These are phyloP conservation scores for Tothia fuscella DNA, from an alignment of 2,329 filamentous ascomycete genomes.

Conservation along the genomic window DNA sequence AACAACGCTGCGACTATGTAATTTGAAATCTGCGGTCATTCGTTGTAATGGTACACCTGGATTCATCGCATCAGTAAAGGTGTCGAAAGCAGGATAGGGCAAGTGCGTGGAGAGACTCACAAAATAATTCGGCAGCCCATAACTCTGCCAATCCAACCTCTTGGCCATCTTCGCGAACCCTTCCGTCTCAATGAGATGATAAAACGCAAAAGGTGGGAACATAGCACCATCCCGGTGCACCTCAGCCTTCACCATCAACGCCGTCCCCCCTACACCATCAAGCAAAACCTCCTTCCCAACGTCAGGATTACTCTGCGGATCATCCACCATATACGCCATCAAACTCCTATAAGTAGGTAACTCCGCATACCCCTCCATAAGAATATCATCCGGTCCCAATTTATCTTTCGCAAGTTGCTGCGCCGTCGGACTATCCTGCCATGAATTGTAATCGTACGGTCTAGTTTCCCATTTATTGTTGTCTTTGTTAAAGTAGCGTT, in stretches of 20 bases:
- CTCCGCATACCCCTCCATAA: conserved; percentile 86
- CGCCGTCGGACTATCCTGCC: conserved; percentile 79
- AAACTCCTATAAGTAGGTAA: conserved; percentile 84
- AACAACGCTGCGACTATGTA: too few species aligned
- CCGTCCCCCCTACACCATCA: conserved; percentile 89
- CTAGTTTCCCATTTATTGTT: conserved; percentile 61
- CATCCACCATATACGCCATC: conserved; percentile 71
- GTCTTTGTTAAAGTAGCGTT: conserved; percentile 61
- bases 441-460: conserved; percentile 95
- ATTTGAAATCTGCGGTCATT: too few species aligned
- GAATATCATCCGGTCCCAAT: conserved; percentile 84
- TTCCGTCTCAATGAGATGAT: conserved; percentile 94
- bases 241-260: conserved; percentile 86
- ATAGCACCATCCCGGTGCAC: conserved; percentile 96
- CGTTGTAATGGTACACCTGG: conserved; percentile 83
- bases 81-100: background rate
- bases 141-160: conserved; percentile 72
- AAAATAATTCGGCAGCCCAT: conserved; percentile 93
- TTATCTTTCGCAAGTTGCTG: conserved; percentile 59
- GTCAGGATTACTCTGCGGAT: conserved; percentile 38
- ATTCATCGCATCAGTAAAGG: conserved; percentile 7
- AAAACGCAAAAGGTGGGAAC: conserved; percentile 95
- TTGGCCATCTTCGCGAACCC: conserved; percentile 96
- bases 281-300: conserved; percentile 55
- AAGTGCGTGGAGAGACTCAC: conserved; percentile 40